phyloP scores from a whole-genome alignment of 2,329 filamentous ascomycete species.

The Diaporthe sp. region DNA sequence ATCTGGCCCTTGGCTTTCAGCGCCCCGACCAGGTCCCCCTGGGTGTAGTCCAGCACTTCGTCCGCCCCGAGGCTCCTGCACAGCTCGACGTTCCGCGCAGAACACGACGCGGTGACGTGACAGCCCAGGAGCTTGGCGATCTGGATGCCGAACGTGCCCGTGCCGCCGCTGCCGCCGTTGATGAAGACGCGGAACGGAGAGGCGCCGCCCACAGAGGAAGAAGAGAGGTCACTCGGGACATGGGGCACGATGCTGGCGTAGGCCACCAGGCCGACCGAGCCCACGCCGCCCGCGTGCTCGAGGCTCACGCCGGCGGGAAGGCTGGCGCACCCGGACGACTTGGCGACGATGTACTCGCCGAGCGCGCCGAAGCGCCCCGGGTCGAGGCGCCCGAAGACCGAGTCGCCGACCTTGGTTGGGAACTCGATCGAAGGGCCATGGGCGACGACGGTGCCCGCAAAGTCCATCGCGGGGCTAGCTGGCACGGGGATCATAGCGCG shows the following conservation, averaged over 20 bases:
- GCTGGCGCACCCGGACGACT: conserved; percentile 48
- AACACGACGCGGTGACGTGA: conserved; percentile 71
- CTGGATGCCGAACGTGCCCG: conserved; percentile 72
- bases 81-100: conserved; percentile 67
- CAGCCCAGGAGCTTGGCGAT: conserved; percentile 73
- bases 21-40: conserved; percentile 58
- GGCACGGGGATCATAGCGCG: conserved; percentile 55
- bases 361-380: conserved; percentile 50
- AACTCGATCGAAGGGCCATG: conserved; percentile 47
- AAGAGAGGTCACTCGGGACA: conserved; percentile 56
- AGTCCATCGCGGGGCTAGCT: conserved; percentile 64
- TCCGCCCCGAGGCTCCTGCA: conserved; percentile 72
- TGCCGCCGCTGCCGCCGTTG: conserved; percentile 74
- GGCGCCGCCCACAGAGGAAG: background rate
- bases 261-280: conserved; percentile 61
- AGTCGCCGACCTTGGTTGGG: conserved; percentile 53
- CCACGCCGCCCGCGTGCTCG: conserved; percentile 57
- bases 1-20: conserved; percentile 61
- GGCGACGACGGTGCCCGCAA: conserved; percentile 58
- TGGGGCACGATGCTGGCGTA: conserved; percentile 61
- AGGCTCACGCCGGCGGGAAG: conserved; percentile 59
- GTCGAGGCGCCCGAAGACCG: conserved; percentile 59
- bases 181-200: conserved; percentile 66
- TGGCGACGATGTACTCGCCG: conserved; percentile 52
- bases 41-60: conserved; percentile 72